These are phyloP conservation scores for Pythium aristosporum DNA, from an alignment of 352 stramenopile species.

Conservation along the genomic window DNA sequence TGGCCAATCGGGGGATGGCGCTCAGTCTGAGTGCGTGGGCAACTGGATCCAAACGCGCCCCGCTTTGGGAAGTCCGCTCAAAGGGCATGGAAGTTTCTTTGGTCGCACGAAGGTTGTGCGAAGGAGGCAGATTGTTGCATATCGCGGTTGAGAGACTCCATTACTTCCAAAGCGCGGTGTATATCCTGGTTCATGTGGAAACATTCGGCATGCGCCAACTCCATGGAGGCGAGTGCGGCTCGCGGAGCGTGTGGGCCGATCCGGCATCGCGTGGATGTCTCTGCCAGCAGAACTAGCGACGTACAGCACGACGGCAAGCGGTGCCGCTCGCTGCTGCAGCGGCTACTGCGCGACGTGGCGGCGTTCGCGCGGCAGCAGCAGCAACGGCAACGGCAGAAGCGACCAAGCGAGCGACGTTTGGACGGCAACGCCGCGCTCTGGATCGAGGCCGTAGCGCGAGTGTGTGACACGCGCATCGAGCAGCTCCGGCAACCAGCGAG, in stretches of 20 bases:
- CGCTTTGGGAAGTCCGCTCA: no score
- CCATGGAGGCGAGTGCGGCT: background rate
- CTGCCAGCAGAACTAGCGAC: background rate
- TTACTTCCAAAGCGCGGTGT: no score
- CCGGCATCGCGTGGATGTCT: background rate
- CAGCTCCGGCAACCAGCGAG: conserved; percentile 22
- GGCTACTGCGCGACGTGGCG: conserved; percentile 47
- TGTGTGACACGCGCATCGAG: conserved; percentile 56
- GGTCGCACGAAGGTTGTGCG: no score
- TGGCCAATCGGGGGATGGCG: no score
- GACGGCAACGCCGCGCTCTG: conserved; percentile 12
- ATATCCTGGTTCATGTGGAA: no score
- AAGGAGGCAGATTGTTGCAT: no score
- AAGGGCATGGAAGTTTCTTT: no score
- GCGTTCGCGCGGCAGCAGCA: conserved; percentile 58
- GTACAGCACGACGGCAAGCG: conserved; percentile 18
- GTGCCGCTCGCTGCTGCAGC: conserved; percentile 39
- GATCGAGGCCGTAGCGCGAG: conserved; percentile 47
- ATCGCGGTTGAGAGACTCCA: no score
- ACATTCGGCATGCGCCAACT: no score
- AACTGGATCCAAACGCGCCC: no score
- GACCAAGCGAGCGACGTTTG: background rate
- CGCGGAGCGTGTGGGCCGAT: conserved; percentile 14
- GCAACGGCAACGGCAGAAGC: conserved; percentile 1
- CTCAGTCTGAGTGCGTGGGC: no score